These are phyloP conservation scores for Raphanus sativus DNA, from an alignment of 345 rosid species.

Conservation along the genomic window DNA sequence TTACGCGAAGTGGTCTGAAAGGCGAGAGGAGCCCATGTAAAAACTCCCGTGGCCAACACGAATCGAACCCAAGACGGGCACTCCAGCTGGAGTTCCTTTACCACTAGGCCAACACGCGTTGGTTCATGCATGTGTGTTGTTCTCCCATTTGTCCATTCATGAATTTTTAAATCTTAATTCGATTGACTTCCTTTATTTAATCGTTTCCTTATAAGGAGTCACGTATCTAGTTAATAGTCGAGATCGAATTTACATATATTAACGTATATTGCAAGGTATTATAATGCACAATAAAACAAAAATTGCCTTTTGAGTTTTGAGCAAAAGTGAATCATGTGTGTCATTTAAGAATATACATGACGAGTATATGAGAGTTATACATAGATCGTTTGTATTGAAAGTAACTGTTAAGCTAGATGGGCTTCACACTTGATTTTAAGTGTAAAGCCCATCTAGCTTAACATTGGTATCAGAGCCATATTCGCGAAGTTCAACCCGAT, in stretches of 20 bases:
- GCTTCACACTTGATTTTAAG: too few relatives aligned
- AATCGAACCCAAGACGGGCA: too few relatives aligned
- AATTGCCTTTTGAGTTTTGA: background rate
- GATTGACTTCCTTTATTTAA: background rate
- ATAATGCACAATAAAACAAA: constrained; percentile 8
- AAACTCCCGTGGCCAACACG: too few relatives aligned
- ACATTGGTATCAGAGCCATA: too few relatives aligned
- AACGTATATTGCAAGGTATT: background rate
- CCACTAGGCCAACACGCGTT: too few relatives aligned
- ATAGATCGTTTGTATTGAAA: background rate
- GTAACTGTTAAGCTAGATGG: too few relatives aligned
- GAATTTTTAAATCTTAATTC: background rate
- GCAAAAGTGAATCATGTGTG: background rate
- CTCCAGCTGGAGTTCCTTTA: too few relatives aligned
- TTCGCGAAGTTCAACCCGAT: too few relatives aligned
- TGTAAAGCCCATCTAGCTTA: too few relatives aligned
- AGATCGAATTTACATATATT: background rate
- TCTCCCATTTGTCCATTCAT: background rate
- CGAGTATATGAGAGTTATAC: background rate
- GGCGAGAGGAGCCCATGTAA: too few relatives aligned
- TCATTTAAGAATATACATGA: background rate
- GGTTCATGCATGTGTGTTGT: constrained; percentile 27
- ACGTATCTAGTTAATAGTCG: background rate
- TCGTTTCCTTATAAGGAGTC: background rate
- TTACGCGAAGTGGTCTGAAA: too few relatives aligned